phyloP scores from a whole-genome alignment of 2,329 filamentous ascomycete species.

The Clonostachys rhizophaga region DNA sequence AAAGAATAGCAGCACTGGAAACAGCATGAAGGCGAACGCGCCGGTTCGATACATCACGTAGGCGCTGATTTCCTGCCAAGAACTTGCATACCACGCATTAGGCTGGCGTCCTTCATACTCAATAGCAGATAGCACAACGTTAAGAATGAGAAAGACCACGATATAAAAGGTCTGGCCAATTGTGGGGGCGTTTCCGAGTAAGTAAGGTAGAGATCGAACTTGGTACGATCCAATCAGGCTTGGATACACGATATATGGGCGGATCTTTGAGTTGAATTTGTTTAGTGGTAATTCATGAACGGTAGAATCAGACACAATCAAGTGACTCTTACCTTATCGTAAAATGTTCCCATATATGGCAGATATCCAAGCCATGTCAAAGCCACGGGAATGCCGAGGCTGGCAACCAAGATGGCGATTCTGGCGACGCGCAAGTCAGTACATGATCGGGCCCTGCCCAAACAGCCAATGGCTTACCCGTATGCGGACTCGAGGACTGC shows the following conservation, averaged over 20 bases:
- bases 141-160: constrained; percentile 26
- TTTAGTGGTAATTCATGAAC: too few relatives aligned
- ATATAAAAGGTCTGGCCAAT: constrained; percentile 38
- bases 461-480: neutral
- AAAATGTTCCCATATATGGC: neutral
- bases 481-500: neutral
- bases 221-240: neutral
- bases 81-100: constrained; percentile 12
- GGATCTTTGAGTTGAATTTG: neutral
- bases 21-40: constrained; percentile 28
- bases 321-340: neutral
- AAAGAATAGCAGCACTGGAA: constrained; percentile 37
- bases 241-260: neutral
- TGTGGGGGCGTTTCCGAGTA: constrained; percentile 25
- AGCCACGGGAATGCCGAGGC: neutral
- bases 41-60: constrained; percentile 34
- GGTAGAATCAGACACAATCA: too few relatives aligned
- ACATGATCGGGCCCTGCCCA: neutral
- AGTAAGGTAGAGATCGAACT: neutral
- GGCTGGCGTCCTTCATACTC: constrained; percentile 17
- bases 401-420: neutral
- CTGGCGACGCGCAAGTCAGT: neutral
- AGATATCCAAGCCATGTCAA: neutral
- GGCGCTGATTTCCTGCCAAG: constrained; percentile 17
- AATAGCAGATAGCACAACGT: constrained; percentile 22